Percentiles rank a stretch among this genome's conserved stretches.
Conservation (phyloP, 2,329 filamentous ascomycete genomes). For the Chaetomiaceae sp. region DNA sequence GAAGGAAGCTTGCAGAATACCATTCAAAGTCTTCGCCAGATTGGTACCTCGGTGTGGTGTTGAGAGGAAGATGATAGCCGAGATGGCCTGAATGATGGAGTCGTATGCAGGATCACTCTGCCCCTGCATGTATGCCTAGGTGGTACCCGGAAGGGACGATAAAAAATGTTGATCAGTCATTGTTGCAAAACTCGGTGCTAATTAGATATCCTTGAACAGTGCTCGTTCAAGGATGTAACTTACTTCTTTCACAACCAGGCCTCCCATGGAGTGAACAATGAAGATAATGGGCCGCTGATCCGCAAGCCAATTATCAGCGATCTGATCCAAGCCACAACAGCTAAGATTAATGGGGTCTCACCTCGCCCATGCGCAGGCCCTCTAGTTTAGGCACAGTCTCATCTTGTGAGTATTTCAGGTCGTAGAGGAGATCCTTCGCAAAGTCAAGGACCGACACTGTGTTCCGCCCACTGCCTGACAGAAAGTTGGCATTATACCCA, state of each 20-base stretch:
- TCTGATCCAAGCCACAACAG: too few relatives aligned
- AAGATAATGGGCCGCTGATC: constrained; percentile 27
- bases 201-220: too few relatives aligned
- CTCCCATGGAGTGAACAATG: constrained; percentile 31
- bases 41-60: constrained; percentile 33
- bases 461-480: constrained; percentile 14
- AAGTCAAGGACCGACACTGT: constrained; percentile 29
- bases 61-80: constrained; percentile 30
- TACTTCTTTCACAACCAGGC: constrained; percentile 30
- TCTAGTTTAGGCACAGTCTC: constrained; percentile 9
- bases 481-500: constrained; percentile 32
- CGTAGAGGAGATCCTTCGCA: constrained; percentile 30
- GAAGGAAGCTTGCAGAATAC: constrained; percentile 24
- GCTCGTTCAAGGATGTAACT: constrained; percentile 1
- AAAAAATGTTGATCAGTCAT: too few relatives aligned
- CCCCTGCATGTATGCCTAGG: constrained; percentile 25
- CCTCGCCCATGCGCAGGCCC: constrained; percentile 26
- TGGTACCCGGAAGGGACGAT: background rate
- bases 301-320: background rate
- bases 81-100: constrained; percentile 26
- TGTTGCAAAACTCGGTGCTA: too few relatives aligned
- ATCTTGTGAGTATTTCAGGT: constrained; percentile 27
- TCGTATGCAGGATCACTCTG: constrained; percentile 26
- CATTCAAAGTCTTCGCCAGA: constrained; percentile 30
- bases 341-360: too few relatives aligned